Base-by-base conservation (phyloP, 805 yeast genomes). In the Ogataea siamensis region DNA sequence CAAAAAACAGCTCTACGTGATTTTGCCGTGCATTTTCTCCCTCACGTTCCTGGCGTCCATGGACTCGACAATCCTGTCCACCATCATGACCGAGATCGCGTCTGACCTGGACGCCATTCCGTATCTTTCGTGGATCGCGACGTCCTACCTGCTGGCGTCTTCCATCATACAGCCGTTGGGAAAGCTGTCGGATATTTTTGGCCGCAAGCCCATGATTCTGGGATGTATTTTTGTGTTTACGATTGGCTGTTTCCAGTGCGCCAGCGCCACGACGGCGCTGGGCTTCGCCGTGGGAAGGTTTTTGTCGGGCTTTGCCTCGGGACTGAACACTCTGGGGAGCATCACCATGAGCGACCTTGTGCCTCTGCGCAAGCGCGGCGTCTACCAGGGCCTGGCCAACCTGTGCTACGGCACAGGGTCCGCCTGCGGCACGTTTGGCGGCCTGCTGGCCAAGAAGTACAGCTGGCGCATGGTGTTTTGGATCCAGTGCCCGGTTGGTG, bases 241-340 rank as follows among this genome's bases (percentile, higher is more conserved):
- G 2, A 26, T 78, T 2, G 89, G 80, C 5, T 71, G 78, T 46
- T 50, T 74, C 9, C 67, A 78, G 32, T 80, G 86, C 55, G 78
- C 74, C 5, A 24, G 68, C 1, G 71, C 82, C 1, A 61, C 64
- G 31, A 62, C 73, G 10, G 69, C 80, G 10, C 47, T 63, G 29
- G 48, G 68, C 37, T 65, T 83, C 46, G 74, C 80, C 6, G 34
- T 64, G 19, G 74, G 83, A 5, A 63, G 88, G 49, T 80, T 87
- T 45, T 67, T 88, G 35, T 78, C 94, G 23, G 97, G 97, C 6
- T 73, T 85, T 47, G 96, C 96, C 9, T 95, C 95, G n/a, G 96
- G 96, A 1, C 73, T 87, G 53, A 80, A 83, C 41, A 74, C 93
- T 0, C 64, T 87, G 46, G 74, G 84, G 28, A 83, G 95, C 10